A percentile compares a stretch with the other conserved stretches of the same genome.
phyloP scores from a whole-genome alignment of 1,284 basidiomycete genomes.

The Apiotrichum laibachii region DNA sequence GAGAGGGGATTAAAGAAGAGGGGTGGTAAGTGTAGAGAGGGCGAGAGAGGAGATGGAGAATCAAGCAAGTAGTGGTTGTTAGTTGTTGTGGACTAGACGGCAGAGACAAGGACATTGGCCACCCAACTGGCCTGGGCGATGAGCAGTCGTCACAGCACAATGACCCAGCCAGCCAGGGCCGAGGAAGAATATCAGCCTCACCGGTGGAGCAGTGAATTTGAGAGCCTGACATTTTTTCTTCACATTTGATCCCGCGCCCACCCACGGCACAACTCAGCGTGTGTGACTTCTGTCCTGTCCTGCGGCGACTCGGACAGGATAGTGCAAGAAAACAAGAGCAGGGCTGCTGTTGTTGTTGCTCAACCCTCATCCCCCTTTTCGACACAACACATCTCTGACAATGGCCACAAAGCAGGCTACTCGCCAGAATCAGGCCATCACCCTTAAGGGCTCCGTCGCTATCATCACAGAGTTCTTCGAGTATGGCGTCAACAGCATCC shows the following conservation, averaged over 20 bases:
- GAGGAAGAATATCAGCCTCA: not conserved
- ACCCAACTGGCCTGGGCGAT: too few species aligned
- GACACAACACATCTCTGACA: constrained; percentile 1
- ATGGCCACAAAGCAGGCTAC: constrained; percentile 52
- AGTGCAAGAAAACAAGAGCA: constrained; percentile 8
- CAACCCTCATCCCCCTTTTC: not conserved
- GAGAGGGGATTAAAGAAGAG: not conserved
- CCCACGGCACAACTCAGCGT: not conserved
- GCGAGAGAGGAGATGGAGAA: not conserved
- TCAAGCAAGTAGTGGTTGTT: too few species aligned
- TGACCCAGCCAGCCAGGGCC: too few species aligned
- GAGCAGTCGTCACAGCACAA: not conserved
- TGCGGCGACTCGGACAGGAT: too few species aligned
- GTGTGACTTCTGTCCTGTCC: constrained; percentile 2
- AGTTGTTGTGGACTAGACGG: too few species aligned
- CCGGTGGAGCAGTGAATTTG: not conserved
- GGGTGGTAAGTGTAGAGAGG: not conserved
- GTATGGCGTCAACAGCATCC: constrained; percentile 92
- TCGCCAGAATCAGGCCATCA: constrained; percentile 60
- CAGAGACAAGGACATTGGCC: too few species aligned
- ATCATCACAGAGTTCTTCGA: constrained; percentile 99
- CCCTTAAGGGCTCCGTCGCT: constrained; percentile 89
- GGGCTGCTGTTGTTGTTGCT: not conserved
- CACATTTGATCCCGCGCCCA: constrained; percentile 2
- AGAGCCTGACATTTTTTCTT: not conserved